These are phyloP conservation scores for Penicillium salamii DNA, from an alignment of 495 filamentous ascomycete species.

Conservation along the genomic window DNA sequence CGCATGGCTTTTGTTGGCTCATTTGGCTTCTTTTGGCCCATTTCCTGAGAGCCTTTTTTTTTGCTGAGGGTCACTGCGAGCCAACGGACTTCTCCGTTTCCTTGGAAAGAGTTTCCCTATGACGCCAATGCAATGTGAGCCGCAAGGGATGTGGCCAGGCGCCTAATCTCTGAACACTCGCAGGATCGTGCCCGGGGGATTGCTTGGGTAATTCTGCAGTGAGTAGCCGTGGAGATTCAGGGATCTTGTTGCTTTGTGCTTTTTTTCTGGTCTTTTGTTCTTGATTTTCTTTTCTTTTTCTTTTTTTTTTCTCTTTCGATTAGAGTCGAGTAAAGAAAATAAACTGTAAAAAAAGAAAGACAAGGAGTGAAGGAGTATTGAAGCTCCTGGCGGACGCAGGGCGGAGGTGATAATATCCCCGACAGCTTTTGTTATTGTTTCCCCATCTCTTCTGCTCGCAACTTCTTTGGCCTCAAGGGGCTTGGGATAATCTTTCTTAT, in stretches of 20 bases:
- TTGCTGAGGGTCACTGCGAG: conserved; percentile 4
- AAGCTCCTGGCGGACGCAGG: conserved; percentile 22
- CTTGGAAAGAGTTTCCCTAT: conserved; percentile 10
- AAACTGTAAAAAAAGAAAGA: too few species aligned
- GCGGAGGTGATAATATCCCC: conserved; percentile 21
- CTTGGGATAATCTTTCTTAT: conserved; percentile 2
- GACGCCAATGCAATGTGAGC: conserved; percentile 26
- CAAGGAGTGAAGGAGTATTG: conserved; percentile 10
- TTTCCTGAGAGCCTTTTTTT: conserved; percentile 9
- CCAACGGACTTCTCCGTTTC: conserved; percentile 20
- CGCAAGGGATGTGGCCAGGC: conserved; percentile 23
- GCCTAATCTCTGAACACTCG: conserved; percentile 8
- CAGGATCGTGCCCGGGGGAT: conserved; percentile 11
- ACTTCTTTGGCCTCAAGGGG: conserved; percentile 22
- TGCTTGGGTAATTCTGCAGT: too few species aligned
- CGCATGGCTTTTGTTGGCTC: conserved; percentile 21
- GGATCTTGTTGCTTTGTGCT: too few species aligned
- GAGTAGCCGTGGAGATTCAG: too few species aligned
- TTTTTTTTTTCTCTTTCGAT: background rate
- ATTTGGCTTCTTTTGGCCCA: background rate
- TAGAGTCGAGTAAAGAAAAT: too few species aligned
- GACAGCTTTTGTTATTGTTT: conserved; percentile 25
- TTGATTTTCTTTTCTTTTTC: background rate
- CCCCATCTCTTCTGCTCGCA: conserved; percentile 13
- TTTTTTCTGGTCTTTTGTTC: background rate